These are phyloP conservation scores for Lichtheimia hyalospora DNA, from an alignment of 371 early-diverging fungal genomes.

Conservation along the genomic window DNA sequence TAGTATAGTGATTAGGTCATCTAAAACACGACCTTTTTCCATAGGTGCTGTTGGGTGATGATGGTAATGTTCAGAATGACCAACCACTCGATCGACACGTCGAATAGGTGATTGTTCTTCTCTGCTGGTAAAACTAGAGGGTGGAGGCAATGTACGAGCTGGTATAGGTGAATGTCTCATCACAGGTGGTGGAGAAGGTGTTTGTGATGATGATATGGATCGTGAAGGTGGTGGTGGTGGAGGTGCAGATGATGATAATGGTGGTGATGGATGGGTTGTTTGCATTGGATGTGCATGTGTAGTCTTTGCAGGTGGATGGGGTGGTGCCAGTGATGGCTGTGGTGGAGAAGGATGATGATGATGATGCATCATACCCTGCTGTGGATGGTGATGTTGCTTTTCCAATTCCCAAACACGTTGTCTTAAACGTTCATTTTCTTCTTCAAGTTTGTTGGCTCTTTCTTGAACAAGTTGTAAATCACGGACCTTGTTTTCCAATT, in stretches of 20 bases:
- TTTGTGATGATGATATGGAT: not conserved
- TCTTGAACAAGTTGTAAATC: constrained; percentile 17
- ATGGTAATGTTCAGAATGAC: too few species aligned
- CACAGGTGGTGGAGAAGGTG: not conserved
- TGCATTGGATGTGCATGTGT: not conserved
- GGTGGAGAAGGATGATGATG: not conserved
- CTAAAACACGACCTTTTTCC: constrained; percentile 17
- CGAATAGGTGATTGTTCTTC: too few species aligned
- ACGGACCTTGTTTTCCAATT: constrained; percentile 27
- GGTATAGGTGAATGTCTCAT: not conserved
- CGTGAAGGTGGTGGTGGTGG: not conserved
- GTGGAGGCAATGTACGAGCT: too few species aligned
- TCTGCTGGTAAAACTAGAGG: too few species aligned
- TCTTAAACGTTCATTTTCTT: constrained; percentile 15
- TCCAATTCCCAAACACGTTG: constrained; percentile 18
- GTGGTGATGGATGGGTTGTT: not conserved
- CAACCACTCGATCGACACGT: too few species aligned
- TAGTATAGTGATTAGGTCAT: constrained; percentile 11
- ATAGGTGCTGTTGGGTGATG: not conserved
- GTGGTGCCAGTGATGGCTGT: not conserved
- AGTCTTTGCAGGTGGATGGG: not conserved
- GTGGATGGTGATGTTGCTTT: constrained; percentile 4
- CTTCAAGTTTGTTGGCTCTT: constrained; percentile 11
- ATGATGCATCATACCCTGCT: not conserved
- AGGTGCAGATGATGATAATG: constrained; percentile 2